These are phyloP conservation scores for Colletotrichum eleusines DNA, from an alignment of 2,329 filamentous ascomycete species.

Conservation along the genomic window DNA sequence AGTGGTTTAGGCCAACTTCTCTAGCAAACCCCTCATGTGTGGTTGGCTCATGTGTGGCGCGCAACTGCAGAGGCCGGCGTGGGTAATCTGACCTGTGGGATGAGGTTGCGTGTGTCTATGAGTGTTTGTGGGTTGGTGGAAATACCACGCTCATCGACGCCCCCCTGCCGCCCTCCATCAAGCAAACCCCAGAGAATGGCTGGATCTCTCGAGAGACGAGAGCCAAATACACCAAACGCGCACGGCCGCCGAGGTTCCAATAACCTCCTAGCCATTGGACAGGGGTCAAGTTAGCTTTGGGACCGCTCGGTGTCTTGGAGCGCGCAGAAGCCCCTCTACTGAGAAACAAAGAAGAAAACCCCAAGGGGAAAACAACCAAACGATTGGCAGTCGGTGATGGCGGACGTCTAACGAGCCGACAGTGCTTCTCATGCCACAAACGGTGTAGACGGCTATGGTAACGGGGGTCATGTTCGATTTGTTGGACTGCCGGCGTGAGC, in stretches of 20 bases:
- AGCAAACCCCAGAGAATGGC: slow-evolving; percentile 17
- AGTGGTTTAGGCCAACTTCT: slow-evolving; percentile 13
- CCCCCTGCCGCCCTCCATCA: not conserved
- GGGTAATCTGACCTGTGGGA: slow-evolving; percentile 9
- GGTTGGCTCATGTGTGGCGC: slow-evolving; percentile 2
- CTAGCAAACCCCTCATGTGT: slow-evolving; percentile 11
- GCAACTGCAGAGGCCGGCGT: slow-evolving; percentile 13
- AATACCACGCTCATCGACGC: slow-evolving; percentile 21
- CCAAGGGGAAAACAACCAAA: not conserved
- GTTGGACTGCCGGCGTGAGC: not conserved
- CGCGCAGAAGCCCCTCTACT: slow-evolving; percentile 11
- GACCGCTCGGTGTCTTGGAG: slow-evolving; percentile 14
- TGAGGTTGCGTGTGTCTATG: slow-evolving; percentile 8
- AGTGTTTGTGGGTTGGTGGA: slow-evolving; percentile 1
- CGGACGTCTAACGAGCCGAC: not conserved
- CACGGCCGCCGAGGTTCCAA: slow-evolving; percentile 6
- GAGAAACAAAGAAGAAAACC: slow-evolving; percentile 3
- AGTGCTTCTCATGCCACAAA: not conserved
- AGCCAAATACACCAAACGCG: not conserved
- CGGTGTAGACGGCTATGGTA: not conserved
- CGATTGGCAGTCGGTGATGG: slow-evolving; percentile 6
- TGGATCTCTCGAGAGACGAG: not conserved
- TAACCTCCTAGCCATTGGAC: slow-evolving; percentile 7
- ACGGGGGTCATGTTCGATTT: not conserved
- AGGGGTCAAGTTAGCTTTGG: slow-evolving; percentile 8